Evolutionary conservation across 225 moss, liverwort and hornwort genomes (phyloP).

Genomic region (Polytrichum commune): DNA sequence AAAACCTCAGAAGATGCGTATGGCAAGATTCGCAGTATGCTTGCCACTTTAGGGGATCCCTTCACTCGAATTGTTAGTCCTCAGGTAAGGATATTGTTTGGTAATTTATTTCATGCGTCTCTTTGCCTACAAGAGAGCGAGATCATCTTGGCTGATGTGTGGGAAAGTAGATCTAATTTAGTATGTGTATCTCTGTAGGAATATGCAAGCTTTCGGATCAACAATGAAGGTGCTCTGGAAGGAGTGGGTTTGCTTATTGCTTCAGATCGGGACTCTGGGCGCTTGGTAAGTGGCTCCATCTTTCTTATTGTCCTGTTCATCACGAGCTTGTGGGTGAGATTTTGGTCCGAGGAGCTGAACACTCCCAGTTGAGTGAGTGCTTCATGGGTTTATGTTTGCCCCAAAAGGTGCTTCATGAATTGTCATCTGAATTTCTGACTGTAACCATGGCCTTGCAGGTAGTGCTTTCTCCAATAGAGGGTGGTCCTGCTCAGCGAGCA

Average conservation of each 20-base stretch:
- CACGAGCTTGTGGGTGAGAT: neutral
- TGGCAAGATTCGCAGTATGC: constrained; percentile 76
- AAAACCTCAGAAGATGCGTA: constrained; percentile 77
- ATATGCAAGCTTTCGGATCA: constrained; percentile 88
- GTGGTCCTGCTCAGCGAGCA: constrained; percentile 94
- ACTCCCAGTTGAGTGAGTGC: too few relatives aligned
- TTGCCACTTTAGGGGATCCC: constrained; percentile 85
- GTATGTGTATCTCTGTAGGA: constrained; percentile 43
- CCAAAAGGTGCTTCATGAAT: neutral
- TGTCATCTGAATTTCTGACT: constrained; percentile 8
- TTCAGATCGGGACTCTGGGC: constrained; percentile 84
- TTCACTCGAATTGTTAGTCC: constrained; percentile 95
- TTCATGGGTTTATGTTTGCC: neutral
- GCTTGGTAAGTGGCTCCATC: constrained; percentile 56
- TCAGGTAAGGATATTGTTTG: constrained; percentile 33
- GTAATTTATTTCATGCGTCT: too few relatives aligned
- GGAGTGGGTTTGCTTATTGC: constrained; percentile 94
- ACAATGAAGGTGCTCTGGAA: constrained; percentile 92
- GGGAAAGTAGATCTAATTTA: neutral
- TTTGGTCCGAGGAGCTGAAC: too few relatives aligned
- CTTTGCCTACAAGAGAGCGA: neutral
- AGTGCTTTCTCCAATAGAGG: constrained; percentile 86
- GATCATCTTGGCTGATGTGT: neutral
- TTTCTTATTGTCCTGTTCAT: neutral
- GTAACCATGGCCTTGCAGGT: constrained; percentile 42